Percentiles rank a stretch among this genome's conserved stretches.
phyloP scores from a whole-genome alignment of 495 filamentous ascomycete genomes.

The Aspergillus haitiensis region DNA sequence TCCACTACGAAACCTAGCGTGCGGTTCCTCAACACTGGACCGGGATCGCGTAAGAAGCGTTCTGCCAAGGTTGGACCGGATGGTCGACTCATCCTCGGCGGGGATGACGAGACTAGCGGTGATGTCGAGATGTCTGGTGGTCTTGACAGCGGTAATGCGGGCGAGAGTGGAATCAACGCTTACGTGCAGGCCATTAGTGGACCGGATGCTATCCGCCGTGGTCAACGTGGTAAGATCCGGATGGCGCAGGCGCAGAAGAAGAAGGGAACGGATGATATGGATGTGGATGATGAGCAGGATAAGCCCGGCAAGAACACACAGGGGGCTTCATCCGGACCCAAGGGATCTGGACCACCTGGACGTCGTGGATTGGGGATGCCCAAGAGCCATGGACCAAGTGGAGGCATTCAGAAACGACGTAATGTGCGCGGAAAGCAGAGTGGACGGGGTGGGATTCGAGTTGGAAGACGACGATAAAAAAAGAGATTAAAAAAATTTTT shows the following conservation, averaged over 20 bases:
- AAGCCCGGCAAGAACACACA: conserved; percentile 10
- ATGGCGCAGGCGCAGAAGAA: conserved; percentile 68
- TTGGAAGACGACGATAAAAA: conserved; percentile 24
- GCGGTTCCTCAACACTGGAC: conserved; percentile 45
- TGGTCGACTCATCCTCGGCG: conserved; percentile 81
- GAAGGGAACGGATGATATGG: conserved; percentile 63
- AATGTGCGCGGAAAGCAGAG: conserved; percentile 15
- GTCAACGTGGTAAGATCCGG: conserved; percentile 83
- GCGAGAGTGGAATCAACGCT: conserved; percentile 69
- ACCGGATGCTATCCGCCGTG: conserved; percentile 75
- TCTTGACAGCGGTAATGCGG: conserved; percentile 42
- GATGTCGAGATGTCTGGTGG: conserved; percentile 65
- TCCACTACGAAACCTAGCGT: conserved; percentile 81
- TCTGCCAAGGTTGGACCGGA: conserved; percentile 72
- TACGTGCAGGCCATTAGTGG: conserved; percentile 90
- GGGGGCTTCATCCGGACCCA: conserved; percentile 20
- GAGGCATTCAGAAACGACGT: conserved; percentile 41
- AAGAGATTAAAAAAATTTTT: neutral
- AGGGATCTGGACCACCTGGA: conserved; percentile 22
- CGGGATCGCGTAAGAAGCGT: conserved; percentile 47
- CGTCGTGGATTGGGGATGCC: conserved; percentile 50
- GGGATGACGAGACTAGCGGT: conserved; percentile 49
- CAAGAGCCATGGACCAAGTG: conserved; percentile 44
- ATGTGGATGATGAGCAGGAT: conserved; percentile 57
- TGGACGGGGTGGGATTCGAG: conserved; percentile 29